Conservation (phyloP, 306 rosid genomes). For the Castanopsis chinensis region DNA sequence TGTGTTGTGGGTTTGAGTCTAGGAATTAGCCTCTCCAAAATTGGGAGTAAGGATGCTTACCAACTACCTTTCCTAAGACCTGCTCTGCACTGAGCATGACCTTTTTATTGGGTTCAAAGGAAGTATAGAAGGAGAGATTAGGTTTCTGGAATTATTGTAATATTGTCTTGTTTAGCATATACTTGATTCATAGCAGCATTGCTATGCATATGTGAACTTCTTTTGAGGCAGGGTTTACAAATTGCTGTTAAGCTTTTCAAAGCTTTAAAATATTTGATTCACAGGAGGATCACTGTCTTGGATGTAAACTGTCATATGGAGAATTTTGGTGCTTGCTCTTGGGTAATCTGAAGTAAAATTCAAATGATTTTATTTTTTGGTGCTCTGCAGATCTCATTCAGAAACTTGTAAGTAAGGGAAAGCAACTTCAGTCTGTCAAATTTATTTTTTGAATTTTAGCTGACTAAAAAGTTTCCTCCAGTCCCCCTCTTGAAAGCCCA, state of each 20-base stretch:
- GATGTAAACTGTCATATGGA: background rate
- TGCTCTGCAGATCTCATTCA: constrained; percentile 63
- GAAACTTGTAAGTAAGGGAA: constrained; percentile 54
- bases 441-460: constrained; percentile 60
- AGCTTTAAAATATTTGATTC: background rate
- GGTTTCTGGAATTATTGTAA: background rate
- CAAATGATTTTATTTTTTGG: constrained; percentile 11
- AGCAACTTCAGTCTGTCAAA: constrained; percentile 62
- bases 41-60: too few relatives aligned
- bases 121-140: background rate
- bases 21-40: too few relatives aligned
- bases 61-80: too few relatives aligned
- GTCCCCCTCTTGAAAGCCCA: constrained; percentile 61
- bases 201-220: background rate
- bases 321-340: background rate
- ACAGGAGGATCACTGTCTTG: background rate
- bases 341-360: constrained; percentile 6
- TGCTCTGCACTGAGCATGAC: too few relatives aligned
- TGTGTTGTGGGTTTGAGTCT: too few relatives aligned
- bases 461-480: constrained; percentile 66
- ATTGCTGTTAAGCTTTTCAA: background rate
- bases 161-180: background rate
- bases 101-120: background rate
- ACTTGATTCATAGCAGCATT: background rate
- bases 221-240: background rate